phyloP scores from a whole-genome alignment of 1,139 yeast genomes.

The Candida neerlandica region DNA sequence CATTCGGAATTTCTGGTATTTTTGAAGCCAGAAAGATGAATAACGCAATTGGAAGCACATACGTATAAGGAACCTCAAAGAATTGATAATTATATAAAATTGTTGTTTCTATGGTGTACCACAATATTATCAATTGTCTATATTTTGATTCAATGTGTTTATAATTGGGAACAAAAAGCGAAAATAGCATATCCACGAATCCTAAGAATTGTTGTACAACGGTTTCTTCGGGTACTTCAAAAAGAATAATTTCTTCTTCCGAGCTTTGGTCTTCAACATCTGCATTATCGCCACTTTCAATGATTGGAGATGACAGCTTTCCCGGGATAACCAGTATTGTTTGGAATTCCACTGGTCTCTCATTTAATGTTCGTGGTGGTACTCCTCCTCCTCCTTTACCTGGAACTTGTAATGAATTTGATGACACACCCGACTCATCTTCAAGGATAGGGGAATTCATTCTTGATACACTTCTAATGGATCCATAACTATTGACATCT shows the following conservation, averaged over 20 bases:
- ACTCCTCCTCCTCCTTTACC: too few relatives aligned
- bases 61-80: slow-evolving; percentile 13
- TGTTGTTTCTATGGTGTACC: slow-evolving; percentile 26
- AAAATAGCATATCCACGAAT: slow-evolving; percentile 22
- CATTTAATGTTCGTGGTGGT: background rate
- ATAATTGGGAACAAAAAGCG: slow-evolving; percentile 25
- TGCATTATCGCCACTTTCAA: background rate
- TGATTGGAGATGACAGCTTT: background rate
- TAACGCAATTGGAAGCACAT: slow-evolving; percentile 8
- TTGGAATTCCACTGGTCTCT: background rate
- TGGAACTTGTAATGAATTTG: slow-evolving; percentile 1
- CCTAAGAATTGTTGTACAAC: slow-evolving; percentile 19
- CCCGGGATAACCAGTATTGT: background rate
- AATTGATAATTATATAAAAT: slow-evolving; percentile 22
- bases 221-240: slow-evolving; percentile 15
- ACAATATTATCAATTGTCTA: slow-evolving; percentile 14
- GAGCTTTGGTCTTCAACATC: background rate
- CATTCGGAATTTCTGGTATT: background rate
- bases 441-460: slow-evolving; percentile 7
- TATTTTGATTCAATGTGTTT: slow-evolving; percentile 12
- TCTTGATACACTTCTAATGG: slow-evolving; percentile 10
- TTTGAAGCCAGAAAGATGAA: background rate
- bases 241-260: background rate
- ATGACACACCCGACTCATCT: background rate
- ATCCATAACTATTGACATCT: slow-evolving; percentile 15